A percentile compares a stretch with the other conserved stretches of the same genome.
These are phyloP conservation scores for Nepenthes gracilis DNA, from an alignment of 148 eudicot genomes.

Conservation along the genomic window DNA sequence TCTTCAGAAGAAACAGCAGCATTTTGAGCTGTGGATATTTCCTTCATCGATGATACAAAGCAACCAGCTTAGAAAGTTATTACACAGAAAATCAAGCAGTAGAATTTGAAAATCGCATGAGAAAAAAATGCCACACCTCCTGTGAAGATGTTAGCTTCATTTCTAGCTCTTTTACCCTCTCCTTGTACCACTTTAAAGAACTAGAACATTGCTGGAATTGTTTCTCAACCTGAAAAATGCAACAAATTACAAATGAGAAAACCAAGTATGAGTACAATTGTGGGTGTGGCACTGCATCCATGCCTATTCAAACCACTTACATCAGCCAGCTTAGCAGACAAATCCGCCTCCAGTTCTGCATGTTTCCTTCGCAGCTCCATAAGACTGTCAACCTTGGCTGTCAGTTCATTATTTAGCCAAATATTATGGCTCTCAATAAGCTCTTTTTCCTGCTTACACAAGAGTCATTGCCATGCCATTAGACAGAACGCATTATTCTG, in stretches of 20 bases:
- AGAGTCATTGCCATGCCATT: not conserved
- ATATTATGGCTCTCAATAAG: constrained; percentile 79
- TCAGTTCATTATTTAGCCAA: constrained; percentile 89
- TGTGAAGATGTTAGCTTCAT: constrained; percentile 48
- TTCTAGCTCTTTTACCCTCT: constrained; percentile 64
- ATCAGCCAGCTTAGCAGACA: constrained; percentile 64
- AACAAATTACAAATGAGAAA: not conserved
- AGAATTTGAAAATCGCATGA: not conserved
- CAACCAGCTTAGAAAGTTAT: constrained; percentile 3
- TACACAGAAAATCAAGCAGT: not conserved
- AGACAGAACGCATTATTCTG: not conserved
- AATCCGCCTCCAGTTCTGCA: constrained; percentile 69
- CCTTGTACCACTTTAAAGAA: constrained; percentile 61
- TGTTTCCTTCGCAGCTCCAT: constrained; percentile 48
- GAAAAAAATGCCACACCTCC: constrained; percentile 22
- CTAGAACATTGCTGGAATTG: constrained; percentile 53
- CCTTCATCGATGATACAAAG: constrained; percentile 17
- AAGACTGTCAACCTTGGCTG: constrained; percentile 46
- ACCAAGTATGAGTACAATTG: too few relatives aligned
- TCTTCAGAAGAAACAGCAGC: constrained; percentile 63
- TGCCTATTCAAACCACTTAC: constrained; percentile 17
- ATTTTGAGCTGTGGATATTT: constrained; percentile 55
- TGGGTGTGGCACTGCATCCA: not conserved
- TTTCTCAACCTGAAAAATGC: constrained; percentile 38
- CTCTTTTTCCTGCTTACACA: constrained; percentile 62